Evolutionary conservation across 495 filamentous ascomycete species (phyloP).

Genomic region (Penicillium chermesinum): DNA sequence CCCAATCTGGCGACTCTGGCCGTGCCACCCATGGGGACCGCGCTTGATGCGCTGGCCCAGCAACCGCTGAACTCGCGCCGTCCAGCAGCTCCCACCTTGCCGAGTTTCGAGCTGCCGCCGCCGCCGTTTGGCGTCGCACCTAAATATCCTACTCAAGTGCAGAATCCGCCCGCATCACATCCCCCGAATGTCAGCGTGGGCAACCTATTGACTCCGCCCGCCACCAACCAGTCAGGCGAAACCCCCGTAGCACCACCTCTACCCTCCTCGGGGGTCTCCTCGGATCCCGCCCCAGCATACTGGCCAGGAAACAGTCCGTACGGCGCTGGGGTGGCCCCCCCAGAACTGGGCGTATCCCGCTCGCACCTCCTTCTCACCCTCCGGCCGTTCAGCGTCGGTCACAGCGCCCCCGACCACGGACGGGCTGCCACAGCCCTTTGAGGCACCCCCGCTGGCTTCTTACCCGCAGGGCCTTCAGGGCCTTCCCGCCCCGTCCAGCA

Average conservation of each 20-base stretch:
- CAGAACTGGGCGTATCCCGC: conserved; percentile 41
- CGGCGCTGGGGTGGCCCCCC: conserved; percentile 34
- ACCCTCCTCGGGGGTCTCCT: conserved; percentile 40
- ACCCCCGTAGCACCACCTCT: conserved; percentile 47
- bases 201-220: conserved; percentile 58
- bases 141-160: conserved; percentile 40
- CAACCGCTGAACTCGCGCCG: conserved; percentile 55
- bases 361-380: conserved; percentile 53
- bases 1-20: conserved; percentile 43
- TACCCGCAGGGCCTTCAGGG: conserved; percentile 52
- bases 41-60: conserved; percentile 36
- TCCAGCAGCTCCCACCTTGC: conserved; percentile 55
- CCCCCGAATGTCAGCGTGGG: conserved; percentile 50
- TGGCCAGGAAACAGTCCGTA: conserved; percentile 52
- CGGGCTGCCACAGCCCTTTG: conserved; percentile 50
- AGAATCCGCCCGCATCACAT: conserved; percentile 30
- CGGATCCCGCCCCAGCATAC: conserved; percentile 41
- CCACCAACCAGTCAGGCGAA: conserved; percentile 58
- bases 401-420: conserved; percentile 49
- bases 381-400: conserved; percentile 37
- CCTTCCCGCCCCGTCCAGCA: conserved; percentile 41
- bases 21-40: conserved; percentile 42
- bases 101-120: conserved; percentile 58
- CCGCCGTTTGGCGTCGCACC: conserved; percentile 33
- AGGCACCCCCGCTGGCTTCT: conserved; percentile 52